phyloP scores from a whole-genome alignment of 345 rosid genomes.

The Citrus maxima region DNA sequence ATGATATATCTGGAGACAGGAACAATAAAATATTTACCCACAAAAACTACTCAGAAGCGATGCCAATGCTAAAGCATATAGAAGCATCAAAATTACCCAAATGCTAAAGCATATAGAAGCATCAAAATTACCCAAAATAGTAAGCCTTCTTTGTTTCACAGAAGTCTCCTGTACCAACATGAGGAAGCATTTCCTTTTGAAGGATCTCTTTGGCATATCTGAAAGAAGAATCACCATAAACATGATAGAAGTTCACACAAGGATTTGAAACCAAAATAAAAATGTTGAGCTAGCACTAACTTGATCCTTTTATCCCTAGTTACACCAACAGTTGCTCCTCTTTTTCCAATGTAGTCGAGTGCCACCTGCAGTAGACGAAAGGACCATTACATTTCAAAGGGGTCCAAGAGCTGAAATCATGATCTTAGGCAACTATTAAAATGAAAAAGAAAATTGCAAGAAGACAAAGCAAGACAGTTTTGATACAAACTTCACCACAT shows the following conservation, averaged over 20 bases:
- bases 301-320: conserved; percentile 92
- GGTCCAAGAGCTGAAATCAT: background rate
- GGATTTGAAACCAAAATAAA: conserved; percentile 16
- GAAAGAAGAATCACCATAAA: conserved; percentile 23
- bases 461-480: background rate
- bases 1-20: conserved; percentile 63
- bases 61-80: background rate
- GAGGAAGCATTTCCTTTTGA: conserved; percentile 99
- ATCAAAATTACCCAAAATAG: conserved; percentile 73
- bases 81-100: conserved; percentile 55
- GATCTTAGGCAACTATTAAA: conserved; percentile 2
- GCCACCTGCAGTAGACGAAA: conserved; percentile 65
- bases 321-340: conserved; percentile 97
- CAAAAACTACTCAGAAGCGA: conserved; percentile 7
- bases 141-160: conserved; percentile 98
- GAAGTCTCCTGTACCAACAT: conserved; percentile 85
- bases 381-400: background rate
- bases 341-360: conserved; percentile 91
- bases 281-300: conserved; percentile 45
- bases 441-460: background rate
- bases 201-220: conserved; percentile 98
- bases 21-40: background rate
- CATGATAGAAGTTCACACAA: conserved; percentile 19
- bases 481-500: background rate
- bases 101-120: conserved; percentile 11